These are phyloP conservation scores for Musa acuminata DNA, from an alignment of 176 grass and related monocot species.

Conservation along the genomic window DNA sequence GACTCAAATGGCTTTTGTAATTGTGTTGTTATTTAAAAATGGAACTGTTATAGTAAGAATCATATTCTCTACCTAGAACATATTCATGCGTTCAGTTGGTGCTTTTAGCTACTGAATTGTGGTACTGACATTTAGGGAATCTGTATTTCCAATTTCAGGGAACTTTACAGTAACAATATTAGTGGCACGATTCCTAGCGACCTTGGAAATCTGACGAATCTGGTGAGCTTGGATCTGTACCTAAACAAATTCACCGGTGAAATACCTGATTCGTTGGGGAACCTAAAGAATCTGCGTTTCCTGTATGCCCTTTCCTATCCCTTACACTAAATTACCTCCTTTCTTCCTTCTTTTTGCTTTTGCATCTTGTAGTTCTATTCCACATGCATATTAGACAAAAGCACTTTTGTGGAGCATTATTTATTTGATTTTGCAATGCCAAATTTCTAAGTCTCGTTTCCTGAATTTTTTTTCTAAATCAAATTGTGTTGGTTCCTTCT, in stretches of 20 bases:
- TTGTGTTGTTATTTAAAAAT: background rate
- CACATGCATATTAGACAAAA: background rate
- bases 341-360: background rate
- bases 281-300: background rate
- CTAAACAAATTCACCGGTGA: background rate
- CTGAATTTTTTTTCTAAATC: background rate
- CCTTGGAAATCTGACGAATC: background rate
- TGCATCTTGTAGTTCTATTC: background rate
- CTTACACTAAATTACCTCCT: background rate
- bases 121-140: background rate
- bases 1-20: no score
- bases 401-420: background rate
- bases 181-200: background rate
- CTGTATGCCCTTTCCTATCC: background rate
- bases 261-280: slow-evolving; percentile 1
- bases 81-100: background rate
- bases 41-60: background rate
- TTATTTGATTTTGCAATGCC: background rate
- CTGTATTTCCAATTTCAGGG: background rate
- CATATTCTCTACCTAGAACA: background rate
- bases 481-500: background rate
- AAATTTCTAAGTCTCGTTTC: background rate
- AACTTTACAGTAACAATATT: slow-evolving; percentile 10
- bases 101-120: background rate
- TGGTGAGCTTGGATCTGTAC: slow-evolving; percentile 9